A percentile compares a stretch with the other conserved stretches of the same genome.
phyloP scores from a whole-genome alignment of 176 grass and related monocot species.

The Eragrostis nindensis region DNA sequence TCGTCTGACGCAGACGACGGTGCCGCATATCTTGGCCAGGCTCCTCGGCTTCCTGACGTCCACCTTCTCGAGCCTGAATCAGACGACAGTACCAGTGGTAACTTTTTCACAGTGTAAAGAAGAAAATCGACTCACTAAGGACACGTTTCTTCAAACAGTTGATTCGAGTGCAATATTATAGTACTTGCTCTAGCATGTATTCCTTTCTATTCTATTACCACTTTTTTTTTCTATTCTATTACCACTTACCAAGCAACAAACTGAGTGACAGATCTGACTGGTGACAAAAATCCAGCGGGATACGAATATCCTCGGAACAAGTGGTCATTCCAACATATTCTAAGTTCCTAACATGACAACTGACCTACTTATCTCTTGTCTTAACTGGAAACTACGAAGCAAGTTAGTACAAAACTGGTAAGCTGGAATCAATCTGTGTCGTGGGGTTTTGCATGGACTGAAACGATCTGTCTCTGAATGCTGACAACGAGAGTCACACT shows the following conservation, averaged over 20 bases:
- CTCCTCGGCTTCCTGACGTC: slow-evolving; percentile 47
- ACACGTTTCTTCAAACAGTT: neutral
- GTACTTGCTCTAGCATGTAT: neutral
- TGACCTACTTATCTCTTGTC: neutral
- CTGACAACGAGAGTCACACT: neutral
- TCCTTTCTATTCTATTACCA: no score
- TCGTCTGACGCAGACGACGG: slow-evolving; percentile 56
- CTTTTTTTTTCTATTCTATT: no score
- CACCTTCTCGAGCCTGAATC: slow-evolving; percentile 53
- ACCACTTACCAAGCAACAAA: no score
- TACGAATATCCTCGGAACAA: no score
- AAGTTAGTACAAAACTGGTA: neutral
- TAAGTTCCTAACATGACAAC: no score
- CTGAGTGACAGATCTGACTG: no score
- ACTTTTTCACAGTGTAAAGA: neutral
- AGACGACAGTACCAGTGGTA: neutral
- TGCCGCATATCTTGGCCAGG: slow-evolving; percentile 71
- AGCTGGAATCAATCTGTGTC: neutral
- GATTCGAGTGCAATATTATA: neutral
- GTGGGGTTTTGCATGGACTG: neutral
- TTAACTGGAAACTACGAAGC: neutral
- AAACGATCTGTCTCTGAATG: neutral
- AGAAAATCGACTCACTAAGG: neutral
- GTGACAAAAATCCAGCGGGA: no score
- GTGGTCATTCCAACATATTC: no score